These are phyloP conservation scores for Penicillium steckii DNA, from an alignment of 495 filamentous ascomycete species.

Conservation along the genomic window DNA sequence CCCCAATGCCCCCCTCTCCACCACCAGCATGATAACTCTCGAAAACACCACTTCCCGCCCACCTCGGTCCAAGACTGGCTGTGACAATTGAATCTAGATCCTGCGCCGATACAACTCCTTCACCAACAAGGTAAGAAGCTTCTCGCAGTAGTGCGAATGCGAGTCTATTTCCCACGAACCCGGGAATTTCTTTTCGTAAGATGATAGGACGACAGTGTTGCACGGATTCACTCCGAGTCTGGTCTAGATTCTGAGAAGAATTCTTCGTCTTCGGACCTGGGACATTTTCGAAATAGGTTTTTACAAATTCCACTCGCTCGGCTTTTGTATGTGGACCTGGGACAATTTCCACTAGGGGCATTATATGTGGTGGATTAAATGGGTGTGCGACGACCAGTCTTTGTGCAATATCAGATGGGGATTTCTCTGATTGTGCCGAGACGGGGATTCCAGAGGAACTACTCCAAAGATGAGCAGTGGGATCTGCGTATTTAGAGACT, in stretches of 20 bases:
- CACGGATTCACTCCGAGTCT: neutral
- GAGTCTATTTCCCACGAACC: conserved; percentile 51
- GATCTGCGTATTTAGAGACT: conserved; percentile 37
- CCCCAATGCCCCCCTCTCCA: conserved; percentile 52
- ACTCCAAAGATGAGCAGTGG: conserved; percentile 51
- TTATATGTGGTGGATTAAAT: conserved; percentile 63
- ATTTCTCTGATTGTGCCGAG: conserved; percentile 35
- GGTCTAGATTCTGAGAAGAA: no score
- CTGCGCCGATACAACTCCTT: conserved; percentile 42
- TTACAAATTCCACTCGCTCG: conserved; percentile 40
- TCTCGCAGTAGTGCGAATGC: conserved; percentile 47
- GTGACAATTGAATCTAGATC: conserved; percentile 48
- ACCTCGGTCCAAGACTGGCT: conserved; percentile 53
- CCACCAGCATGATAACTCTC: conserved; percentile 62
- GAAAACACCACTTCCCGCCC: conserved; percentile 58
- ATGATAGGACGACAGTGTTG: conserved; percentile 44
- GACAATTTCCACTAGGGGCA: conserved; percentile 62
- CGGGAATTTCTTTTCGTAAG: conserved; percentile 53
- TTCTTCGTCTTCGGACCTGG: no score
- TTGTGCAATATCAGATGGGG: conserved; percentile 35
- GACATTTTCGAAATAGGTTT: conserved; percentile 46
- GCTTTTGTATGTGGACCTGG: conserved; percentile 41
- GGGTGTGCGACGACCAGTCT: conserved; percentile 58
- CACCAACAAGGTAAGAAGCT: conserved; percentile 47
- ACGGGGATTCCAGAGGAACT: conserved; percentile 58